Percentiles rank a stretch among this genome's conserved stretches.
phyloP scores from a whole-genome alignment of 2,329 filamentous ascomycete species.

The Cladosporium cucumerinum region DNA sequence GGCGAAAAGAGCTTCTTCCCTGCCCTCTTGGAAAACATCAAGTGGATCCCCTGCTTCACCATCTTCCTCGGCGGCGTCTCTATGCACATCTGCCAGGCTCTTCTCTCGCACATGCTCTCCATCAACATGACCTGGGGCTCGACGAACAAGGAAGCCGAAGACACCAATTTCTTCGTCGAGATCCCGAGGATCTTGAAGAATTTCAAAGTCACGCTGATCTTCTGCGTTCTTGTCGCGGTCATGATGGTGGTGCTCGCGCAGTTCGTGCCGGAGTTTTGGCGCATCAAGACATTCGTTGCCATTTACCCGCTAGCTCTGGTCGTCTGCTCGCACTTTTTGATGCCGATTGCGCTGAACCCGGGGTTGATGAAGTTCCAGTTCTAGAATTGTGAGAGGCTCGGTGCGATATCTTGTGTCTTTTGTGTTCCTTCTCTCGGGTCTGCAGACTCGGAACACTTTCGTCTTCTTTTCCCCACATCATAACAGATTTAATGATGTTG shows the following conservation, averaged over 20 bases:
- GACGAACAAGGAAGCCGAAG: conserved; percentile 58
- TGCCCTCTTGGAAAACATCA: conserved; percentile 54
- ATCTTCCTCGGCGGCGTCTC: conserved; percentile 42
- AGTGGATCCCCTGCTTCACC: conserved; percentile 57
- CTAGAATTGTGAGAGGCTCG: background rate
- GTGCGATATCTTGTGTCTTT: background rate
- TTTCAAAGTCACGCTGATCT: conserved; percentile 55
- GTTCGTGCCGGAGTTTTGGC: conserved; percentile 52
- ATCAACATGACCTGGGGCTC: conserved; percentile 50
- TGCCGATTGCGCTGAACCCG: conserved; percentile 61
- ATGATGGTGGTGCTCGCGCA: conserved; percentile 50
- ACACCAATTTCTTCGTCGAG: conserved; percentile 56
- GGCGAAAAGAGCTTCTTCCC: conserved; percentile 60
- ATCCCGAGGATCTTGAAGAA: conserved; percentile 53
- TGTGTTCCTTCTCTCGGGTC: background rate
- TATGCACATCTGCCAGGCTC: conserved; percentile 40
- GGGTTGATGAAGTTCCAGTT: conserved; percentile 60
- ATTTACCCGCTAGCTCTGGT: conserved; percentile 57
- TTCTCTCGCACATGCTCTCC: conserved; percentile 40
- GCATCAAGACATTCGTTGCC: conserved; percentile 56
- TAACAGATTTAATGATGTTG: background rate
- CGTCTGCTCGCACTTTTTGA: conserved; percentile 54
- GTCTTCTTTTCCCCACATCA: background rate
- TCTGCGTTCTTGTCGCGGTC: conserved; percentile 46
- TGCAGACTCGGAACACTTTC: background rate